Base-by-base conservation (phyloP, 2,329 filamentous ascomycete species). In the Lachnellula subtilissima region DNA sequence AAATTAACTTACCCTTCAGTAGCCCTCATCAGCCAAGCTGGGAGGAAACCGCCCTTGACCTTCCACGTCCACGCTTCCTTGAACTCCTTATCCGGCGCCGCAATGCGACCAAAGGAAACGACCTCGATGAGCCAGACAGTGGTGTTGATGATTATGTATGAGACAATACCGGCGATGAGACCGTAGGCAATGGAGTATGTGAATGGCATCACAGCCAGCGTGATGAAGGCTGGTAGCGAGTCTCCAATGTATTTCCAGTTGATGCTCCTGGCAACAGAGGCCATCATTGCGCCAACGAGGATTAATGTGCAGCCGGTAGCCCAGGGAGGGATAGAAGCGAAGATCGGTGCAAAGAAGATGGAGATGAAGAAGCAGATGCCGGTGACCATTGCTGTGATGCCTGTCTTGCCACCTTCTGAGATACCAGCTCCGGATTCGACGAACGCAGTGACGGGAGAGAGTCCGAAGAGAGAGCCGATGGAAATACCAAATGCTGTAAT, bases 401-500 rank as follows among this genome's bases (percentile, higher is more conserved):
- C 90, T 0, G 90, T 94, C 69, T 86, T 86, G 48, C 89, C 90
- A 53, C 90, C 90, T 71, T 95, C 89, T 0, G 88, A 88, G 62
- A 95, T 94, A 66, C 90, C 90, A 9, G 90, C 90, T 68, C 89
- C 89, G n/a, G 86, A 90, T 72, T 94, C 90, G 66, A 94, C 85
- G 68, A 90, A 95, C 12, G 89, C 89, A 0, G 89, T 93, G 3
- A 94, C 88, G 0, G 90, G 90, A 0, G 90, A 86, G 14, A 81
- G 81, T 50, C 90, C 90, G 50, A 94, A 78, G 1, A 94, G 75
- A 8, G 87, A 83, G 5, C 89, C 89, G 59, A 93, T 88, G 2
- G 88, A 88, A 65, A 94, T 91, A 67, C 80, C 79, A 40, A 91
- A 43, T 17, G 54, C 53, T 55, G n/a, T 2, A 22, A 5, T 4